phyloP scores from a whole-genome alignment of 2,329 filamentous ascomycete species.

The Penicillium sp. region DNA sequence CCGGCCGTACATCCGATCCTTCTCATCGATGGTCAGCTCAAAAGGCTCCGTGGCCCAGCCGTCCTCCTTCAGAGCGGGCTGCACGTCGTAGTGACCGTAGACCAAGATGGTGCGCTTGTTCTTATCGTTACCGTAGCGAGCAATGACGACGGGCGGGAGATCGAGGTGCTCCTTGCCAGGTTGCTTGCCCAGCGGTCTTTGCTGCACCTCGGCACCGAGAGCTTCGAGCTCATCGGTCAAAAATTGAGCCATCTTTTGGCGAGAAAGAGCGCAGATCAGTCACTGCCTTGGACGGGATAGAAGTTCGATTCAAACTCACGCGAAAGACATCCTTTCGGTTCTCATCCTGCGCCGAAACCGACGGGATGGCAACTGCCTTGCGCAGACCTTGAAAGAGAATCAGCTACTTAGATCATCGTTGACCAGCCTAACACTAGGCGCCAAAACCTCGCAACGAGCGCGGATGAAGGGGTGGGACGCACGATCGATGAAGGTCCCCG shows the following conservation, averaged over 20 bases:
- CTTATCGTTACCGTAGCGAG: slow-evolving; percentile 84
- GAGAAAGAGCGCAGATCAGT: slow-evolving; percentile 2
- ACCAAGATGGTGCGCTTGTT: slow-evolving; percentile 93
- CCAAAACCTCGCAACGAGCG: neutral
- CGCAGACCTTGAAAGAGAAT: slow-evolving; percentile 52
- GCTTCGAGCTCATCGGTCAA: slow-evolving; percentile 75
- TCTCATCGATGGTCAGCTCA: slow-evolving; percentile 75
- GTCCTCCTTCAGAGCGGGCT: slow-evolving; percentile 86
- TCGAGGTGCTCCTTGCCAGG: slow-evolving; percentile 84
- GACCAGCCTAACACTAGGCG: slow-evolving; percentile 4
- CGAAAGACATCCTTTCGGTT: slow-evolving; percentile 86
- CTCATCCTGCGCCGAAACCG: slow-evolving; percentile 85
- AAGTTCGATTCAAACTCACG: slow-evolving; percentile 36
- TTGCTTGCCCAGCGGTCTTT: slow-evolving; percentile 83
- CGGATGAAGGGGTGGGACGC: slow-evolving; percentile 18
- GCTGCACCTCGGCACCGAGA: slow-evolving; percentile 81
- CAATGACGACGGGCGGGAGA: slow-evolving; percentile 86
- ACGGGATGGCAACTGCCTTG: slow-evolving; percentile 92
- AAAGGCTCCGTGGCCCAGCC: slow-evolving; percentile 97
- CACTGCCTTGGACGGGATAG: neutral
- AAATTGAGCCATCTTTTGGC: slow-evolving; percentile 74
- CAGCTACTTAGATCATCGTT: slow-evolving; percentile 1
- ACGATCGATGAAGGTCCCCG: slow-evolving; percentile 80
- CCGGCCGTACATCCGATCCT: slow-evolving; percentile 93
- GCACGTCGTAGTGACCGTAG: slow-evolving; percentile 98